Evolutionary conservation across 2,329 filamentous ascomycete genomes (phyloP).

Genomic region (Ceratocystis huliohia): DNA sequence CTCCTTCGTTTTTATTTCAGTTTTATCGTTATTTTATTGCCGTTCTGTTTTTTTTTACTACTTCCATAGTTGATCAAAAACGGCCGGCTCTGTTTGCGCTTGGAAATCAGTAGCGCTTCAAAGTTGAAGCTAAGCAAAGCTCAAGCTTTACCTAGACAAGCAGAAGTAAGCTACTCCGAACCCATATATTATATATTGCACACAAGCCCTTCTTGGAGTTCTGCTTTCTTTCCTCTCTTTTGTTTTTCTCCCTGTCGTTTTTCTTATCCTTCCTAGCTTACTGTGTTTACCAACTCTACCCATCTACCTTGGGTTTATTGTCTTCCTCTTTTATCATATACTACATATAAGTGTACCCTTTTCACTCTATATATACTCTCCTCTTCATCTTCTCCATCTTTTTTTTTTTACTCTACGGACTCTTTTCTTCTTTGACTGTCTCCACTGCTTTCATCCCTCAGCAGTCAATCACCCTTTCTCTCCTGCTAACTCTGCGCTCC

Average conservation of each 20-base stretch:
- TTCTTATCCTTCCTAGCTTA: background rate
- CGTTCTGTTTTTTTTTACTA: conserved; percentile 21
- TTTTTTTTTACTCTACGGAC: background rate
- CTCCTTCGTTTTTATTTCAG: background rate
- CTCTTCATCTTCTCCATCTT: background rate
- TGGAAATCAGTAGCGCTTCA: background rate
- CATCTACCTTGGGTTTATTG: background rate
- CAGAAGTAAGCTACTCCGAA: conserved; percentile 3
- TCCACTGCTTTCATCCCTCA: too few species aligned
- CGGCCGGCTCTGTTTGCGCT: conserved; percentile 30
- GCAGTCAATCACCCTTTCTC: background rate
- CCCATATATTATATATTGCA: background rate
- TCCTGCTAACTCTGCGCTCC: conserved; percentile 31
- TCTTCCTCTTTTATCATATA: background rate
- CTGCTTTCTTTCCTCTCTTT: background rate
- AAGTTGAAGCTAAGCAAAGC: conserved; percentile 5
- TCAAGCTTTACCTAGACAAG: background rate
- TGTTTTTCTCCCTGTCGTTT: background rate
- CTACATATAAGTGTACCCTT: background rate
- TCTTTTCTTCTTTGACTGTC: too few species aligned
- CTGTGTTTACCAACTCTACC: background rate
- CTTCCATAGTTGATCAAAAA: too few species aligned
- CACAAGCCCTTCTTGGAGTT: background rate
- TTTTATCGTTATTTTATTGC: conserved; percentile 29
- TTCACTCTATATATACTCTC: background rate